phyloP scores from a whole-genome alignment of 139 green algal genomes.

The Coccomyxa sp. region DNA sequence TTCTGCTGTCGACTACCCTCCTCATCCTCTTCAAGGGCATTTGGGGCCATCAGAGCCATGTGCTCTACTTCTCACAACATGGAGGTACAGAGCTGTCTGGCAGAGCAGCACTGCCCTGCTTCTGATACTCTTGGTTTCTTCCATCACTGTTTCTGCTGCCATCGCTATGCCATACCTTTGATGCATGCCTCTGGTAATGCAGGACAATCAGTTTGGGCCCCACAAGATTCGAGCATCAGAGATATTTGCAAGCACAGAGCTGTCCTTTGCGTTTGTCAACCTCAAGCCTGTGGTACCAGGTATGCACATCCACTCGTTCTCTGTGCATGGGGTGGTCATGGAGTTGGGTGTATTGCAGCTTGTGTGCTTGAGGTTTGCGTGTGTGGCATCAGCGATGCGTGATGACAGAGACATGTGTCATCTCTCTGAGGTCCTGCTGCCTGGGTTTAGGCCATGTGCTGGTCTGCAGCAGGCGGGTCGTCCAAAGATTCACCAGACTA shows the following conservation, averaged over 20 bases:
- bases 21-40: too few species aligned
- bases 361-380: not conserved
- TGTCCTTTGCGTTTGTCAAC: constrained; percentile 92
- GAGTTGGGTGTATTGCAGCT: not conserved
- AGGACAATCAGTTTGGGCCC: constrained; percentile 68
- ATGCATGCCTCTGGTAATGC: too few species aligned
- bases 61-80: too few species aligned
- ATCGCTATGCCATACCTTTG: too few species aligned
- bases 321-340: too few species aligned
- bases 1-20: too few species aligned
- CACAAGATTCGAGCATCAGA: constrained; percentile 57
- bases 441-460: constrained; percentile 84
- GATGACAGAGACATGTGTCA: not conserved
- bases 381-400: not conserved
- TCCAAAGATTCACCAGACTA: constrained; percentile 76
- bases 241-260: constrained; percentile 67
- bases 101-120: too few species aligned
- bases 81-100: too few species aligned
- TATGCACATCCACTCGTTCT: not conserved
- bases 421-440: not conserved
- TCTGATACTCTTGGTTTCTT: too few species aligned
- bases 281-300: constrained; percentile 92
- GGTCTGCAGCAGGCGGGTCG: constrained; percentile 71
- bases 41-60: too few species aligned
- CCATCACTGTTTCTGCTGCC: too few species aligned